A percentile compares a stretch with the other conserved stretches of the same genome.
Evolutionary conservation across 176 grass and related monocot genomes (phyloP).

Genomic region (Dactylis glomerata): DNA sequence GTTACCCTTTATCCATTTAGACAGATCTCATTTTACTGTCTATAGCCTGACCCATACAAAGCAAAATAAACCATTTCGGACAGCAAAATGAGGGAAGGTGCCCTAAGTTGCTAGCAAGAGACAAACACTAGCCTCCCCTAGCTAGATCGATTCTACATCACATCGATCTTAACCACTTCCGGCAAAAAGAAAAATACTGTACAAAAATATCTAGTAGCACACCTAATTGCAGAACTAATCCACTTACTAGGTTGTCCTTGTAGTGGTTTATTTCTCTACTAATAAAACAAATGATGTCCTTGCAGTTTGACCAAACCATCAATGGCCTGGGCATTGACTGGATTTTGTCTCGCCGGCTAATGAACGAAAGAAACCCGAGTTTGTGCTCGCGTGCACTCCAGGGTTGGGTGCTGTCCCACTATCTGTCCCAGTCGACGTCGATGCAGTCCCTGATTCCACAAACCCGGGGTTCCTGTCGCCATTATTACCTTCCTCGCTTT

Average conservation of each 20-base stretch:
- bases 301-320: conserved; percentile 20
- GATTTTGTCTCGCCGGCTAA: neutral
- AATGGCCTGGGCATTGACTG: conserved; percentile 15
- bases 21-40: too few relatives aligned
- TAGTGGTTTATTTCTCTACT: neutral
- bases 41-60: too few relatives aligned
- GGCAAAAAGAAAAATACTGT: too few relatives aligned
- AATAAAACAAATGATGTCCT: neutral
- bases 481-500: neutral
- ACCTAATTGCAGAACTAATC: neutral
- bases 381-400: conserved; percentile 52
- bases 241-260: neutral
- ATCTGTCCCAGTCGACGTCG: neutral
- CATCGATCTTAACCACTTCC: too few relatives aligned
- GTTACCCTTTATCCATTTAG: too few relatives aligned
- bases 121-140: too few relatives aligned
- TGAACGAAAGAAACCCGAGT: neutral
- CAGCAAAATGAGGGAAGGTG: too few relatives aligned
- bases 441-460: neutral
- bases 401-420: neutral
- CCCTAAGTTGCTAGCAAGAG: too few relatives aligned
- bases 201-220: neutral
- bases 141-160: too few relatives aligned
- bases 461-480: conserved; percentile 21
- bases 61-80: too few relatives aligned